Percentiles rank a stretch among this genome's conserved stretches.
phyloP scores from a whole-genome alignment of 106 monocot genomes.

The Apostasia ramifera region DNA sequence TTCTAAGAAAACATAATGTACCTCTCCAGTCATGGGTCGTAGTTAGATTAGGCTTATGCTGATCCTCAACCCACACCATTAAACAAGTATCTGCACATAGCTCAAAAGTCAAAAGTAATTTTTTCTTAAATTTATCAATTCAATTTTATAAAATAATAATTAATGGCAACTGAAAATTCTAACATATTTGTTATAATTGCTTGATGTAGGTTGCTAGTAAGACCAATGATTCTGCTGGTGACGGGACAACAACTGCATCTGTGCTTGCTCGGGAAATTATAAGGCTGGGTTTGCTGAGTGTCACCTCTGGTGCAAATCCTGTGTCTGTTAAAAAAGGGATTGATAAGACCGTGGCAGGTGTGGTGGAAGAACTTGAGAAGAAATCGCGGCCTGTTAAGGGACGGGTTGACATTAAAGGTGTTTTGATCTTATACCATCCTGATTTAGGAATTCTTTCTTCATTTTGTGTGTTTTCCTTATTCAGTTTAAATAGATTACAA shows the following conservation, averaged over 20 bases:
- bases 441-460: neutral
- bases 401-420: slow-evolving; percentile 69
- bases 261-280: slow-evolving; percentile 83
- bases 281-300: slow-evolving; percentile 60
- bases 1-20: too few species aligned
- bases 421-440: neutral
- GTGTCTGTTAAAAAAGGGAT: slow-evolving; percentile 75
- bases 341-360: slow-evolving; percentile 54
- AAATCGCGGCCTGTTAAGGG: slow-evolving; percentile 62
- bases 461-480: neutral
- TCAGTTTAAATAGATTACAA: neutral
- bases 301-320: slow-evolving; percentile 79
- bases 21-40: too few species aligned
- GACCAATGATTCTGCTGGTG: slow-evolving; percentile 78
- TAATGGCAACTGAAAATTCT: neutral
- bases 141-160: too few species aligned
- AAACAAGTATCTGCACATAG: too few species aligned
- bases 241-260: slow-evolving; percentile 69
- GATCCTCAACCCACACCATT: too few species aligned
- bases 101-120: too few species aligned
- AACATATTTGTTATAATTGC: neutral
- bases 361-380: slow-evolving; percentile 63
- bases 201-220: slow-evolving; percentile 61
- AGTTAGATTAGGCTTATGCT: too few species aligned
- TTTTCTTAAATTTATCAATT: too few species aligned